Conservation (phyloP, 768 basidiomycete species). For the Austroboletus eburneus region DNA sequence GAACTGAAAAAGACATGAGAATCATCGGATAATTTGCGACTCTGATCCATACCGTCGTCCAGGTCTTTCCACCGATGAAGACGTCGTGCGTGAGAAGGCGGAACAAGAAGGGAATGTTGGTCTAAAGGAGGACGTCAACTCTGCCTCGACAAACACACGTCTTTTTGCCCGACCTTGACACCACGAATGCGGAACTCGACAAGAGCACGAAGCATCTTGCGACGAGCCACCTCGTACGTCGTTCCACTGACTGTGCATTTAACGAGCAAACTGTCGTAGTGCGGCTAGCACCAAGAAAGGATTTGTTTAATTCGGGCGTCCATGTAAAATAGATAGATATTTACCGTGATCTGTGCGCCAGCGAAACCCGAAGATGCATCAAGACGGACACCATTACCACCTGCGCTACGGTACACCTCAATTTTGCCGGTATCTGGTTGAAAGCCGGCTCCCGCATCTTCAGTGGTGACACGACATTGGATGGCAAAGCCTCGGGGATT, state of each 20-base stretch:
- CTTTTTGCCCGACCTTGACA: slow-evolving; percentile 63
- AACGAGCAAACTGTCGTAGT: slow-evolving; percentile 96
- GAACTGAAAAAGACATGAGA: slow-evolving; percentile 55
- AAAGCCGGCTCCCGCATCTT: slow-evolving; percentile 89
- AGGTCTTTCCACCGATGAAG: slow-evolving; percentile 94
- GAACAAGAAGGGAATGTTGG: slow-evolving; percentile 99
- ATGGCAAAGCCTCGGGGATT: slow-evolving; percentile 96
- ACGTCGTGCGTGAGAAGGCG: slow-evolving; percentile 94
- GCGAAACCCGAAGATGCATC: slow-evolving; percentile 98
- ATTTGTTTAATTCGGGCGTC: slow-evolving; percentile 3
- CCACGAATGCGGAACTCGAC: slow-evolving; percentile 99
- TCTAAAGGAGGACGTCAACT: slow-evolving; percentile 44
- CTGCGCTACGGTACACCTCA: slow-evolving; percentile 97
- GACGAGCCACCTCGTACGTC: slow-evolving; percentile 95
- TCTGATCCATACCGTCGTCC: slow-evolving; percentile 74
- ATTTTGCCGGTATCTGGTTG: slow-evolving; percentile 99
- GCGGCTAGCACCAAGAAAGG: slow-evolving; percentile 60
- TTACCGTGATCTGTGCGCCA: slow-evolving; percentile 95
- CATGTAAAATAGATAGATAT: slow-evolving; percentile 19
- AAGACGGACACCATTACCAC: slow-evolving; percentile 96
- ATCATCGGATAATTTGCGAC: neutral
- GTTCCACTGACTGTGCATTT: slow-evolving; percentile 96
- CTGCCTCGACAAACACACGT: neutral
- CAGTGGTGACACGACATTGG: slow-evolving; percentile 97
- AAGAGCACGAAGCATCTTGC: slow-evolving; percentile 99